Evolutionary conservation across 1,139 yeast species (phyloP).

Genomic region (Lipomyces yarrowii): DNA sequence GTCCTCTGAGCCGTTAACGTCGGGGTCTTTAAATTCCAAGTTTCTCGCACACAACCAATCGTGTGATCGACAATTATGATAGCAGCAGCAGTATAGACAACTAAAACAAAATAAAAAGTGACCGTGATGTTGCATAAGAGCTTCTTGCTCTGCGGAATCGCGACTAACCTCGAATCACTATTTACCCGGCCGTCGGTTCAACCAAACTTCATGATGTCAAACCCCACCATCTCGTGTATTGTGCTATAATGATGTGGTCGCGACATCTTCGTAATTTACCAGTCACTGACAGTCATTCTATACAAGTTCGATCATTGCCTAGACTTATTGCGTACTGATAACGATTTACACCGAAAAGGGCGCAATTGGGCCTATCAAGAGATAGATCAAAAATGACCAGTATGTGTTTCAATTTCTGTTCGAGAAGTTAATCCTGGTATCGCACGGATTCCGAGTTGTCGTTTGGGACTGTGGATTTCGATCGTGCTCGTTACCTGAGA

Average conservation of each 20-base stretch:
- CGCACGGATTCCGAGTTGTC: not conserved
- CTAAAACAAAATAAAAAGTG: not conserved
- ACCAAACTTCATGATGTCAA: not conserved
- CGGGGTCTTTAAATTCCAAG: not conserved
- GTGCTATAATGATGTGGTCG: constrained; percentile 1
- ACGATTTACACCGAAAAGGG: not conserved
- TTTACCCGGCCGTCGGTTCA: not conserved
- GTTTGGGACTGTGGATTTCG: not conserved
- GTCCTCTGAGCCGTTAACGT: not conserved
- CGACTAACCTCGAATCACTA: not conserved
- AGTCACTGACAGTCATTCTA: not conserved
- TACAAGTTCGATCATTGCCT: not conserved
- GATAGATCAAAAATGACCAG: not conserved
- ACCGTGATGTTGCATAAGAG: too few species aligned
- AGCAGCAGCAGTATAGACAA: not conserved
- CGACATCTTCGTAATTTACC: not conserved
- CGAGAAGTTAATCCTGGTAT: not conserved
- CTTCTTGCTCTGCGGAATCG: too few species aligned
- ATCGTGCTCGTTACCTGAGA: not conserved
- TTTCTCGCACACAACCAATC: not conserved
- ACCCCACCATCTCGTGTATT: not conserved
- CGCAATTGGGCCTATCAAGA: not conserved
- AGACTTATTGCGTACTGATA: not conserved
- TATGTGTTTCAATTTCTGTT: not conserved
- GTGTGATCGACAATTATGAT: not conserved